Base-by-base conservation (phyloP, 176 grass and related monocot genomes). In the Poa annua region DNA sequence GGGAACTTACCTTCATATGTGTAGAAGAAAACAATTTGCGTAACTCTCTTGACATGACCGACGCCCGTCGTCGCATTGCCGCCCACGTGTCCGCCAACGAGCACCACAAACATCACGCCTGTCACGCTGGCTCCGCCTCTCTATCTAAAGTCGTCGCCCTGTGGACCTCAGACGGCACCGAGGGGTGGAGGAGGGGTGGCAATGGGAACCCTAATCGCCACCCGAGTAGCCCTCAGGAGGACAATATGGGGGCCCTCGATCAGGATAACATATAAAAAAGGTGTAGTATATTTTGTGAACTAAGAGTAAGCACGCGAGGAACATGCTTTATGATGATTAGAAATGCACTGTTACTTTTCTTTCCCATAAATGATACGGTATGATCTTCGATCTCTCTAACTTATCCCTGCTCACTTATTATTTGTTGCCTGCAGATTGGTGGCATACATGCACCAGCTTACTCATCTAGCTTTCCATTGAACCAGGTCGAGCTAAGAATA, bases 241-340 rank as follows among this genome's bases (percentile, higher is more conserved):
- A 48, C 3, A 12, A 14, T 12, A 14, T 10, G 45, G 14, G 45
- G 45, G 1, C 45, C 14, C 39, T 51, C 24, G 4, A 6, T 74
- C 47, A 20, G 15, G 24, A 50, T 49, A 7, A 74, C 8, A 49
- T 29, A 11, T 11, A n/a, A 68, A 71, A 85, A 19, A 38, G 48
- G 6, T 2, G 12, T 22, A 60, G 11, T 55, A 83, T 62, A 21
- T 82, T 68, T 76, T 82, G 36, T 76, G 39, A 68, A 69, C 19
- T 66, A 71, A 54, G 22, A 53, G 36, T 33, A 62, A 42, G 20
- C 62, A 79, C 29, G 75, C 56, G 47, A 63, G 19, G 59, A 60
- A 33, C 67, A 74, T 48, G 34, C 56, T 74, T 83, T 84, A 74
- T 34, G 65, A 79, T 65, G 20, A 65, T 59, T 29, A 16, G 2